Conservation (phyloP, 1,139 yeast species). For the Sugiyamaella castrensis region DNA sequence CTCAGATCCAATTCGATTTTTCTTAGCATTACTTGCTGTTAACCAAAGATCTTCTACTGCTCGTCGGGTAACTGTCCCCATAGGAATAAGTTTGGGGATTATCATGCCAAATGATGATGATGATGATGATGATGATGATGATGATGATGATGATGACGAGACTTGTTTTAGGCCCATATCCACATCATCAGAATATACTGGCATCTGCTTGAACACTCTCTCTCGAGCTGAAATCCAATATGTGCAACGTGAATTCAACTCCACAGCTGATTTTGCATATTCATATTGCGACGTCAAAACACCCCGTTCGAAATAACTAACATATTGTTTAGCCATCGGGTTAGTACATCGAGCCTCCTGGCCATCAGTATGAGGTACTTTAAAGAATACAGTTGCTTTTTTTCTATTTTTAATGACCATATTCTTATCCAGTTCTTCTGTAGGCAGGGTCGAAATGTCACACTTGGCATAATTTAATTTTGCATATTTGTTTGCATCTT, state of each 20-base stretch:
- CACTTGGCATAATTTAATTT: constrained; percentile 52
- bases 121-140: too few species aligned
- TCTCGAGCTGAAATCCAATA: constrained; percentile 94
- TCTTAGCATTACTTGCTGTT: constrained; percentile 93
- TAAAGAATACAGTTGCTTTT: constrained; percentile 44
- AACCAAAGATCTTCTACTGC: constrained; percentile 98
- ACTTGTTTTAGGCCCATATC: constrained; percentile 31
- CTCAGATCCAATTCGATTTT: constrained; percentile 85
- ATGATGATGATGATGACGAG: too few species aligned
- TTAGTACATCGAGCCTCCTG: constrained; percentile 69
- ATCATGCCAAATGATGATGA: constrained; percentile 61
- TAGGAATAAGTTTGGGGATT: constrained; percentile 76
- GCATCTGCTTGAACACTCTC: constrained; percentile 80
- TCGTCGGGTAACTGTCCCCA: constrained; percentile 96
- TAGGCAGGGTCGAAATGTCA: constrained; percentile 40
- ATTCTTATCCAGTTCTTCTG: constrained; percentile 27
- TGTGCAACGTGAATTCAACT: constrained; percentile 73
- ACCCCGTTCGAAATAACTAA: constrained; percentile 70
- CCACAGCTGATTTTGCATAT: constrained; percentile 73
- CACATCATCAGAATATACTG: constrained; percentile 50
- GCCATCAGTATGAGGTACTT: constrained; percentile 92
- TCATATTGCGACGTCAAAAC: constrained; percentile 66
- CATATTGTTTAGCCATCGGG: constrained; percentile 75
- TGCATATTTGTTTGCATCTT: constrained; percentile 40
- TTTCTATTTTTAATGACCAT: constrained; percentile 11